These are phyloP conservation scores for Blastobotrys proliferans DNA, from an alignment of 1,139 yeast genomes.

Conservation along the genomic window DNA sequence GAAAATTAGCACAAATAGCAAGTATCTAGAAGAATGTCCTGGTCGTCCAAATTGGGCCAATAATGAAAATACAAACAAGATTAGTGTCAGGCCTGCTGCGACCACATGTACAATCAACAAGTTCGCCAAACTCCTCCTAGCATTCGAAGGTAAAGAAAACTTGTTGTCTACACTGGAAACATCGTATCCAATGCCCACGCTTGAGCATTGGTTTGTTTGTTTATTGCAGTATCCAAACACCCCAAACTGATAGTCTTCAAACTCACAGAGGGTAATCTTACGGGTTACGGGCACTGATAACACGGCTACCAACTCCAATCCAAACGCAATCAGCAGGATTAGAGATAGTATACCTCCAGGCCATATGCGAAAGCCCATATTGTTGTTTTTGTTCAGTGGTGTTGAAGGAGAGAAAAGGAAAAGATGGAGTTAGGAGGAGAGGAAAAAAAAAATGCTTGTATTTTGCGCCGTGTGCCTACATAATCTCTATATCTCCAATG, in stretches of 20 bases:
- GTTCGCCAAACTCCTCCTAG: constrained; percentile 64
- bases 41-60: constrained; percentile 41
- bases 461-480: not conserved
- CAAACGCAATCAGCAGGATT: constrained; percentile 47
- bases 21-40: constrained; percentile 34
- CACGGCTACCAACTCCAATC: constrained; percentile 50
- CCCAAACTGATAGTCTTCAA: constrained; percentile 61
- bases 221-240: constrained; percentile 75
- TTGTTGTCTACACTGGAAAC: constrained; percentile 33
- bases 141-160: constrained; percentile 50
- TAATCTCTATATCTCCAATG: not conserved
- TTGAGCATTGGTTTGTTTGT: constrained; percentile 45
- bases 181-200: constrained; percentile 48
- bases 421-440: not conserved
- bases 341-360: constrained; percentile 41
- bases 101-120: constrained; percentile 76
- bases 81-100: constrained; percentile 70
- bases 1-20: constrained; percentile 40
- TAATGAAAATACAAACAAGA: constrained; percentile 41
- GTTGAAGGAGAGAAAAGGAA: not conserved
- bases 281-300: constrained; percentile 61
- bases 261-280: constrained; percentile 47
- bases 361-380: constrained; percentile 34
- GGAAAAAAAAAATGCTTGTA: not conserved
- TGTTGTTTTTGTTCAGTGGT: constrained; percentile 2